Evolutionary conservation across 495 filamentous ascomycete species (phyloP).

Genomic region (Staphylotrichum tortipilum): DNA sequence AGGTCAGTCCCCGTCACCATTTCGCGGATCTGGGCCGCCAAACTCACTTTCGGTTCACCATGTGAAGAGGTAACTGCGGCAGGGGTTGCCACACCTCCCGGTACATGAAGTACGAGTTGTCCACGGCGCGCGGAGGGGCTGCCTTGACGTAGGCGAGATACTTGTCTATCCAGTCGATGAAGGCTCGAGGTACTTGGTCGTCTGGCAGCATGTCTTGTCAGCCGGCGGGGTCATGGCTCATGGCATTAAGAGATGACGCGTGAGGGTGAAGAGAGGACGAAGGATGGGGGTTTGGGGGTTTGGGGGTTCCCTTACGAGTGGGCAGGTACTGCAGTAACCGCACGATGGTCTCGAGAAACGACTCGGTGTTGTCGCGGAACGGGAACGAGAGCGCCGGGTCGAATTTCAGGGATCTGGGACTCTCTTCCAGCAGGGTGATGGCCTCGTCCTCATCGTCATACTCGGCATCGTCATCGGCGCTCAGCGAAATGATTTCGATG

Average conservation of each 20-base stretch:
- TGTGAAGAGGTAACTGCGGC: slow-evolving; percentile 11
- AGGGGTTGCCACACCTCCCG: slow-evolving; percentile 29
- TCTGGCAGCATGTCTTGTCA: too few relatives aligned
- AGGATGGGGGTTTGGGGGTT: too few relatives aligned
- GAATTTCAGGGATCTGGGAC: slow-evolving; percentile 5
- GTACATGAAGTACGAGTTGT: slow-evolving; percentile 32
- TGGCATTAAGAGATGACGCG: too few relatives aligned
- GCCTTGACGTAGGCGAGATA: slow-evolving; percentile 28
- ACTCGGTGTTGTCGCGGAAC: slow-evolving; percentile 31
- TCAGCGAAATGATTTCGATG: slow-evolving; percentile 24
- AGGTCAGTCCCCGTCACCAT: not conserved
- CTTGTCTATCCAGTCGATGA: slow-evolving; percentile 37
- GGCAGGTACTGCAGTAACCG: slow-evolving; percentile 30
- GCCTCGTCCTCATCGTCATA: slow-evolving; percentile 18
- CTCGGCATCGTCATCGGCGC: slow-evolving; percentile 25
- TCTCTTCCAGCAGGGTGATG: slow-evolving; percentile 1
- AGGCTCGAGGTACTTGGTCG: slow-evolving; percentile 28
- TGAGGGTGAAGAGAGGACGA: too few relatives aligned
- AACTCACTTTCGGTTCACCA: slow-evolving; percentile 20
- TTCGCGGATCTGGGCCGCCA: too few relatives aligned
- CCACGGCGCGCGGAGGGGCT: slow-evolving; percentile 12
- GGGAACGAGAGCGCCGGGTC: slow-evolving; percentile 33
- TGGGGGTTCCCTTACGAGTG: slow-evolving; percentile 25
- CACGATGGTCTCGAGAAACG: slow-evolving; percentile 28
- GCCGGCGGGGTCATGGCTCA: too few relatives aligned